These are phyloP conservation scores for Trichoderma simmonsii DNA, from an alignment of 2,329 filamentous ascomycete genomes.

Conservation along the genomic window DNA sequence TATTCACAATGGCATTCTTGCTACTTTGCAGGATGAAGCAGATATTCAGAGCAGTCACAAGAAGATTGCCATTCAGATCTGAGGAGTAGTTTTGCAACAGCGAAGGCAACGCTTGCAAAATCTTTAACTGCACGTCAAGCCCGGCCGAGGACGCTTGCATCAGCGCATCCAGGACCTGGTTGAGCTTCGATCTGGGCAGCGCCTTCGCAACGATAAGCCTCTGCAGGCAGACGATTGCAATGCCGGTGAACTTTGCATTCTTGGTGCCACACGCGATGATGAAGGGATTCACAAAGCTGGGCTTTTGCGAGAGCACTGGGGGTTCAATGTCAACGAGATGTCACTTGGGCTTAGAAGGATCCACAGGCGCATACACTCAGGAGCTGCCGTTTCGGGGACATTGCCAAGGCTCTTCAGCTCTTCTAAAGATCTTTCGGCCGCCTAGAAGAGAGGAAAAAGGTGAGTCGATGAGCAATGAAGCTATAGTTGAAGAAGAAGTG, in stretches of 20 bases:
- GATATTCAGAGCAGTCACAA: constrained; percentile 81
- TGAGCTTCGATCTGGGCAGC: constrained; percentile 73
- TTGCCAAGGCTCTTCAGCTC: constrained; percentile 64
- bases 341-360: constrained; percentile 12
- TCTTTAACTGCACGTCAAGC: constrained; percentile 91
- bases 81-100: constrained; percentile 85
- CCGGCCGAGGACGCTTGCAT: constrained; percentile 77
- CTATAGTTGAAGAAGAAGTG: background rate
- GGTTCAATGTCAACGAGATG: constrained; percentile 24
- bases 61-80: constrained; percentile 74
- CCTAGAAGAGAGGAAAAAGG: constrained; percentile 47
- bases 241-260: constrained; percentile 85
- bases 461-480: background rate
- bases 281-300: constrained; percentile 88
- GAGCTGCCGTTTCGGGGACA: constrained; percentile 37
- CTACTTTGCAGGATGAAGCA: constrained; percentile 88
- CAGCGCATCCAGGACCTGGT: constrained; percentile 83
- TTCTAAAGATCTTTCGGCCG: constrained; percentile 88
- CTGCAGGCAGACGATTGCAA: constrained; percentile 85
- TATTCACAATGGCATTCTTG: constrained; percentile 91
- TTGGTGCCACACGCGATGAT: constrained; percentile 87
- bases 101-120: constrained; percentile 85
- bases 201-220: constrained; percentile 79
- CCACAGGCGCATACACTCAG: constrained; percentile 32
- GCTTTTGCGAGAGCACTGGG: constrained; percentile 75